These are phyloP conservation scores for Geranium rotundifolium DNA, from an alignment of 345 rosid genomes.

Conservation along the genomic window DNA sequence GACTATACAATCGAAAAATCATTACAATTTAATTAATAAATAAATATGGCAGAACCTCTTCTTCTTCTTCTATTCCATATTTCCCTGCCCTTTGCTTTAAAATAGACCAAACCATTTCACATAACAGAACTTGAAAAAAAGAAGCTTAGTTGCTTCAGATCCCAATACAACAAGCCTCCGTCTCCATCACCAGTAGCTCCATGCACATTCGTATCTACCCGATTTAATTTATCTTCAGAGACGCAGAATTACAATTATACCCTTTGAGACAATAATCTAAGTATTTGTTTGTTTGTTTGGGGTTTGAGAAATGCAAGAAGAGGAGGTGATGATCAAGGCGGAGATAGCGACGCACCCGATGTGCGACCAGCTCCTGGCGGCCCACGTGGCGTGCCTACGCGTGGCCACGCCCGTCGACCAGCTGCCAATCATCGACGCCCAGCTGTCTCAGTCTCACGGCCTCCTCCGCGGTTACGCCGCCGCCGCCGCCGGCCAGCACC, in stretches of 20 bases:
- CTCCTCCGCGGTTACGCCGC: slow-evolving; percentile 81
- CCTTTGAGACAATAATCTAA: too few relatives aligned
- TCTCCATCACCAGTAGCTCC: neutral
- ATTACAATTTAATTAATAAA: too few relatives aligned
- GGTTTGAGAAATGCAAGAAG: slow-evolving; percentile 52
- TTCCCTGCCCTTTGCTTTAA: too few relatives aligned
- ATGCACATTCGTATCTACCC: too few relatives aligned
- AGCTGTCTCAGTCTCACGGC: slow-evolving; percentile 73
- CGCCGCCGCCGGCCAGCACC: slow-evolving; percentile 33
- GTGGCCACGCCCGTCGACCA: slow-evolving; percentile 97
- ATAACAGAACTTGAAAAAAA: neutral
- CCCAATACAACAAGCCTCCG: slow-evolving; percentile 19
- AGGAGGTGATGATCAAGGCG: slow-evolving; percentile 75
- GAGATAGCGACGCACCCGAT: slow-evolving; percentile 82
- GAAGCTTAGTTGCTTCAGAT: slow-evolving; percentile 33
- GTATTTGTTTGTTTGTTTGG: too few relatives aligned
- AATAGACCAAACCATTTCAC: too few relatives aligned
- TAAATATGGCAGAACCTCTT: too few relatives aligned
- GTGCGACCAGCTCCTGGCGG: slow-evolving; percentile 72
- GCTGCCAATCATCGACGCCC: slow-evolving; percentile 84
- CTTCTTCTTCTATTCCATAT: too few relatives aligned
- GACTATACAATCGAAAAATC: too few relatives aligned
- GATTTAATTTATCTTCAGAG: too few relatives aligned
- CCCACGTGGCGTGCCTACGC: slow-evolving; percentile 82
- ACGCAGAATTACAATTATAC: too few relatives aligned